Evolutionary conservation across 176 grass and related monocot genomes (phyloP).

Genomic region (Raddia distichophylla): DNA sequence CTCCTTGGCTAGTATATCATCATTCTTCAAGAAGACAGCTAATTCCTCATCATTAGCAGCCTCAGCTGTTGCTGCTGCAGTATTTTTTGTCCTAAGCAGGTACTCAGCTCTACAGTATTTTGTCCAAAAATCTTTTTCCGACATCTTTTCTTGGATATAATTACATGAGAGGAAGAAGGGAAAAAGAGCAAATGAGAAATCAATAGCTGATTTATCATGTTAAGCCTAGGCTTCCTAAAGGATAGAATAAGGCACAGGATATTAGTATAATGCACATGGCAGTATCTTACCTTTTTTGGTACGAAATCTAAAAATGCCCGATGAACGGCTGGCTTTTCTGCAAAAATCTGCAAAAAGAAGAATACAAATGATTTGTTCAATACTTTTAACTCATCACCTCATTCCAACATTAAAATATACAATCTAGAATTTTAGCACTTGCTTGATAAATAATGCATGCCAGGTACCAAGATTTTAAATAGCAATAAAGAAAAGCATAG

Average conservation of each 20-base stretch:
- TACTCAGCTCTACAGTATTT: slow-evolving; percentile 99
- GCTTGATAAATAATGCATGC: slow-evolving; percentile 18
- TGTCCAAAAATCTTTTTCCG: slow-evolving; percentile 91
- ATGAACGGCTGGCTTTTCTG: slow-evolving; percentile 96
- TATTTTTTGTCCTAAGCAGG: slow-evolving; percentile 90
- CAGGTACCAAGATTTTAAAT: background rate
- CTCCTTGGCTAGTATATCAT: slow-evolving; percentile 94
- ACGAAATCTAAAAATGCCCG: slow-evolving; percentile 87
- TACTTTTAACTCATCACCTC: background rate
- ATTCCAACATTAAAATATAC: slow-evolving; percentile 16
- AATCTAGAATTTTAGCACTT: slow-evolving; percentile 22
- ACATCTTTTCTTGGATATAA: slow-evolving; percentile 53
- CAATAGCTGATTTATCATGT: background rate
- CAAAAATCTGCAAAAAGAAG: slow-evolving; percentile 79
- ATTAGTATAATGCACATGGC: background rate
- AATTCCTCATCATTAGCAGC: slow-evolving; percentile 97
- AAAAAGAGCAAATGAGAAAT: slow-evolving; percentile 31
- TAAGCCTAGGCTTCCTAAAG: slow-evolving; percentile 21
- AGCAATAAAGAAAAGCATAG: no score
- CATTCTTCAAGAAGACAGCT: slow-evolving; percentile 82
- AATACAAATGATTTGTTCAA: slow-evolving; percentile 26
- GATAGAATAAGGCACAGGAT: background rate
- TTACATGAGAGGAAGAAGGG: slow-evolving; percentile 27
- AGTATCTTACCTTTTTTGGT: slow-evolving; percentile 69
- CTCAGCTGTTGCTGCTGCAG: slow-evolving; percentile 74